phyloP scores from a whole-genome alignment of 345 rosid species.

The Psidium guajava region DNA sequence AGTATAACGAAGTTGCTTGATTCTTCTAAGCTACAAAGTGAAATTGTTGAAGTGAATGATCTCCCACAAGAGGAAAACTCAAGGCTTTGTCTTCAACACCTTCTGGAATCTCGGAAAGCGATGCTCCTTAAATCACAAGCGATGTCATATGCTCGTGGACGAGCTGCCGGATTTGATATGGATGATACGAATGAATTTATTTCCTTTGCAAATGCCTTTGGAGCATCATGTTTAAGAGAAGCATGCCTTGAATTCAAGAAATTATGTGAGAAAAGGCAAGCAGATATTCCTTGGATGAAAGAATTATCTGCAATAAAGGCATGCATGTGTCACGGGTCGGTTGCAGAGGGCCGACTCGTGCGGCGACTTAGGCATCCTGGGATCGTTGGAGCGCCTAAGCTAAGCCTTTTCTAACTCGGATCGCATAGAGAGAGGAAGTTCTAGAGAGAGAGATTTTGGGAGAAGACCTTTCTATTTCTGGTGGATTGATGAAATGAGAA shows the following conservation, averaged over 20 bases:
- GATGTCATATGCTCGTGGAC: slow-evolving; percentile 78
- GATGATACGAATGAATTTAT: slow-evolving; percentile 63
- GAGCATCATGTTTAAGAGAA: slow-evolving; percentile 77
- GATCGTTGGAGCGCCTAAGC: no score
- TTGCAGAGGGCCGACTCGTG: no score
- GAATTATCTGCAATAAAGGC: slow-evolving; percentile 79
- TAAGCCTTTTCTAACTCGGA: no score
- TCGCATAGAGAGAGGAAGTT: no score
- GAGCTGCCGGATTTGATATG: slow-evolving; percentile 66
- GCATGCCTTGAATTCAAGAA: slow-evolving; percentile 73
- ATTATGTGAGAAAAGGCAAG: slow-evolving; percentile 57
- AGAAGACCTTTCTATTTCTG: no score
- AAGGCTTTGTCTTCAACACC: slow-evolving; percentile 67
- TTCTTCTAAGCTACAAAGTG: slow-evolving; percentile 30
- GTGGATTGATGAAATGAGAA: no score
- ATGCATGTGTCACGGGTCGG: no score
- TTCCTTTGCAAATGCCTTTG: slow-evolving; percentile 65
- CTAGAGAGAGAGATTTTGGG: no score
- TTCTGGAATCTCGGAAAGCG: slow-evolving; percentile 55
- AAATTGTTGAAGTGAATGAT: not conserved
- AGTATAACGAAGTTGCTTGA: slow-evolving; percentile 28
- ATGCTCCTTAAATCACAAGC: slow-evolving; percentile 77
- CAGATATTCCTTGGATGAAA: slow-evolving; percentile 73
- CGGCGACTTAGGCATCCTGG: no score
- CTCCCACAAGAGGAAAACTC: slow-evolving; percentile 48